Percentiles rank a stretch among this genome's conserved stretches.
Conservation (phyloP, 192 early-diverging fungal species). For the Coemansia umbellata region DNA sequence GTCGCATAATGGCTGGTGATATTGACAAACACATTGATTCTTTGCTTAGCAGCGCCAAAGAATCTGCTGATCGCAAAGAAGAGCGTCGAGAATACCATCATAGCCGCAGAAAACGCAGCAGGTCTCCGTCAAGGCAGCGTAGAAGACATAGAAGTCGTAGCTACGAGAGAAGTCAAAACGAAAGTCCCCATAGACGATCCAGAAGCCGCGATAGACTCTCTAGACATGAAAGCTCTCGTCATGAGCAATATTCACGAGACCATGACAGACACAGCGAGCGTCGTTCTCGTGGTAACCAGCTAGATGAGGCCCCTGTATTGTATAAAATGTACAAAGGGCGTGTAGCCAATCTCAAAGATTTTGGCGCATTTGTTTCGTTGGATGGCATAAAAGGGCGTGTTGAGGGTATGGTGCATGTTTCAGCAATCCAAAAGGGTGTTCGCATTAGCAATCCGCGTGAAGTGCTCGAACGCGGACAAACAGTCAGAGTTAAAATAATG, state of each 20-base stretch:
- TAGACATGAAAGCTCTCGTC: neutral
- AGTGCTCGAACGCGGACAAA: constrained; percentile 77
- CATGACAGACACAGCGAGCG: neutral
- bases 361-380: constrained; percentile 88
- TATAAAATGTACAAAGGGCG: constrained; percentile 91
- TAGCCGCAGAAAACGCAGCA: constrained; percentile 26
- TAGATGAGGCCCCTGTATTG: constrained; percentile 78
- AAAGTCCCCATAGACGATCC: neutral
- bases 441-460: constrained; percentile 78
- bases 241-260: neutral
- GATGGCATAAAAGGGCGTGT: constrained; percentile 72
- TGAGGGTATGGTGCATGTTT: constrained; percentile 91
- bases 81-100: constrained; percentile 20
- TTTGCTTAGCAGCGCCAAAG: constrained; percentile 13
- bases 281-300: neutral
- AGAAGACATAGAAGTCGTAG: neutral
- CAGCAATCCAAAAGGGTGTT: constrained; percentile 59
- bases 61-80: constrained; percentile 4
- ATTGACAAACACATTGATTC: constrained; percentile 37
- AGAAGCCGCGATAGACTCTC: neutral
- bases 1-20: constrained; percentile 24
- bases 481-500: constrained; percentile 94
- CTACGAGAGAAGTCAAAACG: constrained; percentile 1
- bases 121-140: constrained; percentile 9
- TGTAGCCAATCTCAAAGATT: constrained; percentile 82